Conservation (phyloP, 148 eudicot genomes). For the Fagopyrum tataricum region DNA sequence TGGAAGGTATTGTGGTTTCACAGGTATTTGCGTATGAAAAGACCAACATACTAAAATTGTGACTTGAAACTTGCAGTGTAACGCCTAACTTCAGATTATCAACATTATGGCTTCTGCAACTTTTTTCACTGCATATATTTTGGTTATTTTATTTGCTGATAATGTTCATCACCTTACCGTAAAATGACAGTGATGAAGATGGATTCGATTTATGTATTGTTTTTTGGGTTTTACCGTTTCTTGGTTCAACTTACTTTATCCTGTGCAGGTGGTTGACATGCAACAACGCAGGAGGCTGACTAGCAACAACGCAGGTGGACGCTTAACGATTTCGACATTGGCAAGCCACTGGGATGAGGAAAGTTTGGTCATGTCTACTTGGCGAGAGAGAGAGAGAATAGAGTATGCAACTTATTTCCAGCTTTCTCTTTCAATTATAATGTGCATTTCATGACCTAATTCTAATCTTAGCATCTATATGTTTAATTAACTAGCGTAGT, state of each 20-base stretch:
- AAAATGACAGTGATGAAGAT: background rate
- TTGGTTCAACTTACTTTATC: background rate
- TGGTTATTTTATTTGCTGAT: background rate
- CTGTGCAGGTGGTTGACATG: slow-evolving; percentile 56
- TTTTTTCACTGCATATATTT: background rate
- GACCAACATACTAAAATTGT: background rate
- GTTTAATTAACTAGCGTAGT: no score
- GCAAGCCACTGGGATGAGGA: slow-evolving; percentile 95
- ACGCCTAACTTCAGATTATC: background rate
- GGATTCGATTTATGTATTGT: background rate
- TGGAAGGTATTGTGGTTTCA: background rate
- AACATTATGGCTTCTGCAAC: background rate
- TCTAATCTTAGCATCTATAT: no score
- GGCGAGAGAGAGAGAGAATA: slow-evolving; percentile 87
- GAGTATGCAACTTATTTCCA: slow-evolving; percentile 37
- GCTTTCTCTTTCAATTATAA: background rate
- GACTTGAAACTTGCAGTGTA: background rate
- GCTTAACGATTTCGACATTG: slow-evolving; percentile 78
- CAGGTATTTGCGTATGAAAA: background rate
- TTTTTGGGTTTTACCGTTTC: background rate
- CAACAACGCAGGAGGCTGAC: no score
- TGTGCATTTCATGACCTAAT: no score
- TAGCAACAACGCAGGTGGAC: slow-evolving; percentile 57
- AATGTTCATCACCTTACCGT: background rate
- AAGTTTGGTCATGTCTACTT: slow-evolving; percentile 93